Percentiles rank a stretch among this genome's conserved stretches.
These are phyloP conservation scores for Tuctoria greenei DNA, from an alignment of 176 grass and related monocot genomes.

Conservation along the genomic window DNA sequence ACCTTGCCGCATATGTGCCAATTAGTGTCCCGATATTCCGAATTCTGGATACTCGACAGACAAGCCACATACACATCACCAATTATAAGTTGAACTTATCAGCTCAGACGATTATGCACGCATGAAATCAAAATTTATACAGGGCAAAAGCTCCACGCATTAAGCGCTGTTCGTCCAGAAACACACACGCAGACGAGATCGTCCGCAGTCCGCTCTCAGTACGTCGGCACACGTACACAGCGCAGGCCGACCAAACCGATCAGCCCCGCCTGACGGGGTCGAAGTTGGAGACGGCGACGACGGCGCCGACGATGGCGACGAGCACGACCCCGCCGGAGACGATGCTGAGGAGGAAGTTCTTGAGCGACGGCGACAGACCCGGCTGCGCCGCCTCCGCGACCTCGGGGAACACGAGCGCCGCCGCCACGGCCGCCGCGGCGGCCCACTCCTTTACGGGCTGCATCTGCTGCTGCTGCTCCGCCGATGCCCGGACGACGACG, in stretches of 20 bases:
- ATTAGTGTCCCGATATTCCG: background rate
- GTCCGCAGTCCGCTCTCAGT: background rate
- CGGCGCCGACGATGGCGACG: conserved; percentile 43
- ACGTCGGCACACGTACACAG: background rate
- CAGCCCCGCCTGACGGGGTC: conserved; percentile 47
- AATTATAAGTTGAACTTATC: background rate
- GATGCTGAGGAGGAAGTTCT: conserved; percentile 64
- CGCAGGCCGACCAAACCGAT: background rate
- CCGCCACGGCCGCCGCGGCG: conserved; percentile 21
- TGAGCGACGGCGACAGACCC: conserved; percentile 46
- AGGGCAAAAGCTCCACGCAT: background rate
- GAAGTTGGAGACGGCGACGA: conserved; percentile 50
- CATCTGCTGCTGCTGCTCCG: background rate
- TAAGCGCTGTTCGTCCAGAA: background rate
- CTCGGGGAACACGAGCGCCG: conserved; percentile 37
- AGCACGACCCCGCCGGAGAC: conserved; percentile 48
- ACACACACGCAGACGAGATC: background rate
- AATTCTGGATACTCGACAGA: too few relatives aligned
- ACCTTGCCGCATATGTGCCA: background rate
- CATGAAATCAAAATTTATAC: background rate
- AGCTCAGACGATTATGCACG: background rate
- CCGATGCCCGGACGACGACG: background rate
- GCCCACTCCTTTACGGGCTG: conserved; percentile 25
- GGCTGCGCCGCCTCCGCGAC: conserved; percentile 42
- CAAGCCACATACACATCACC: background rate